These are phyloP conservation scores for Saksenaea oblongispora DNA, from an alignment of 371 early-diverging fungal genomes.

Conservation along the genomic window DNA sequence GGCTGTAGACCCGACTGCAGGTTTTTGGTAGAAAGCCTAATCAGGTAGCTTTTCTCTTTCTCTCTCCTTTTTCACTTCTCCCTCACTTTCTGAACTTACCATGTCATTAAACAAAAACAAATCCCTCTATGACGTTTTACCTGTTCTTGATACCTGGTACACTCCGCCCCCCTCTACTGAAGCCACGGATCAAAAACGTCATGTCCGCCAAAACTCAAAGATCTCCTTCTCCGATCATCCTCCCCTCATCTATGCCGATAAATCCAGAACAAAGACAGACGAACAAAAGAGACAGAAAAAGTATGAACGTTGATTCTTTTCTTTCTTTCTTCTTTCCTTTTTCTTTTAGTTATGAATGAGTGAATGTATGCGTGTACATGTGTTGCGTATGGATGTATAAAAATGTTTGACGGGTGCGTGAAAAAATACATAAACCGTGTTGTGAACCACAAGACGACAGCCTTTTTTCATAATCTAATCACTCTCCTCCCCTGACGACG, in stretches of 20 bases:
- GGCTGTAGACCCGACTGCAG: neutral
- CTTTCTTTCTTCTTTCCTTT: neutral
- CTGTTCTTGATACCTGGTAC: conserved; percentile 24
- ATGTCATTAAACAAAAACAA: conserved; percentile 3
- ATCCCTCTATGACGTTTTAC: conserved; percentile 17
- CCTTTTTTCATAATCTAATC: neutral
- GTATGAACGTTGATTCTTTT: neutral
- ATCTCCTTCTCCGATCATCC: neutral
- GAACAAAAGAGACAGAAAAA: neutral
- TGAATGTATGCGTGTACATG: neutral
- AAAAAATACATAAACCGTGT: too few relatives aligned
- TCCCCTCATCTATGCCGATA: neutral
- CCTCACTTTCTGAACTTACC: neutral
- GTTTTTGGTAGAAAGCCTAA: neutral
- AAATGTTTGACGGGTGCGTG: too few relatives aligned
- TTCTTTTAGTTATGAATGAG: neutral
- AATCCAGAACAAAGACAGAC: neutral
- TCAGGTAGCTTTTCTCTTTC: conserved; percentile 1
- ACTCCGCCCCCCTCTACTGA: neutral
- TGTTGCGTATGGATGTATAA: neutral
- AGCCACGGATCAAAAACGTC: neutral
- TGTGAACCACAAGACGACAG: too few relatives aligned
- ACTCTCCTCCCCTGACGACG: neutral
- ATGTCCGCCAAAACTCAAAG: neutral
- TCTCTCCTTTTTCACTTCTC: conserved; percentile 2